A percentile compares a stretch with the other conserved stretches of the same genome.
Conservation (phyloP, 2,329 filamentous ascomycete genomes). For the Pestalotiopsis sp. region DNA sequence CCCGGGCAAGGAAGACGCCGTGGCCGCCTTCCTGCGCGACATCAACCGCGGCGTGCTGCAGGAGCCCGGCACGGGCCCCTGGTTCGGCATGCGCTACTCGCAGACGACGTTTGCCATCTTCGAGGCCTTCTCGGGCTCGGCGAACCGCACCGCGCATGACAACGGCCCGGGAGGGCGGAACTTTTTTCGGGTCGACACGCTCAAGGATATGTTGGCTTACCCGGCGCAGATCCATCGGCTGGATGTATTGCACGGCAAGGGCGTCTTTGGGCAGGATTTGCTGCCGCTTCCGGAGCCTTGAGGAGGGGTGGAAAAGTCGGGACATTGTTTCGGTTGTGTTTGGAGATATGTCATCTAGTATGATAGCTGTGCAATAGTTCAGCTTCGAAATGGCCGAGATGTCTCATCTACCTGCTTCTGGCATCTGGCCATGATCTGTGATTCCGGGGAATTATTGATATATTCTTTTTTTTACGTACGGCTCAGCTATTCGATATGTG, state of each 20-base stretch:
- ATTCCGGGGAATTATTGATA: no score
- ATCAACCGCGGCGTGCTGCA: constrained; percentile 7
- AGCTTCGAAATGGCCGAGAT: no score
- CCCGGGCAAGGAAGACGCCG: constrained; percentile 13
- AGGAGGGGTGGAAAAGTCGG: not conserved
- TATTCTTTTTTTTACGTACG: no score
- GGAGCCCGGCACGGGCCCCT: constrained; percentile 9
- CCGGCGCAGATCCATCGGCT: constrained; percentile 11
- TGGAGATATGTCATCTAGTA: no score
- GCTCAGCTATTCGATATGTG: no score
- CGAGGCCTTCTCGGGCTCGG: constrained; percentile 10
- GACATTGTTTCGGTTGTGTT: not conserved
- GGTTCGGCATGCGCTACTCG: constrained; percentile 15
- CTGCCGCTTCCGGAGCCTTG: constrained; percentile 2
- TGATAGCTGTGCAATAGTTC: no score
- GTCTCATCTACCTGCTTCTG: no score
- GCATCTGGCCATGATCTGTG: no score
- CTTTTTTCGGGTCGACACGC: constrained; percentile 9
- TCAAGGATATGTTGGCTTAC: constrained; percentile 13
- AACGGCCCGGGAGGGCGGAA: constrained; percentile 4
- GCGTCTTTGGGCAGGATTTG: not conserved
- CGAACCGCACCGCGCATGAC: constrained; percentile 10
- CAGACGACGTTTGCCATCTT: constrained; percentile 15
- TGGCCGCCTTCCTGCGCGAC: constrained; percentile 12
- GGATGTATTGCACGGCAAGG: constrained; percentile 13